Percentiles rank a stretch among this genome's conserved stretches.
These are phyloP conservation scores for Exophiala oligosperma DNA, from an alignment of 2,329 filamentous ascomycete species.

Conservation along the genomic window DNA sequence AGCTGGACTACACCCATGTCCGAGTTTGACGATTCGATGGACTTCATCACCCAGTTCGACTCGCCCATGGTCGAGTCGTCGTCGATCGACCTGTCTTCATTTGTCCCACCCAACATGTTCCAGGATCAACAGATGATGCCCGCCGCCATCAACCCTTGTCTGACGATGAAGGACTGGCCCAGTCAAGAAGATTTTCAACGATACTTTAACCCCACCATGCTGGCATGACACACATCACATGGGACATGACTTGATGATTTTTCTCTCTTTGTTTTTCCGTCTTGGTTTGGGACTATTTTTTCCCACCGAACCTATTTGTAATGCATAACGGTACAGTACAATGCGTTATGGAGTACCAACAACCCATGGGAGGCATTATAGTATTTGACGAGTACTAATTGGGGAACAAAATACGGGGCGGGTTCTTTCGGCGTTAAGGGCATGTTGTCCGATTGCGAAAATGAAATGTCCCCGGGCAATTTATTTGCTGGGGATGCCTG, in stretches of 20 bases:
- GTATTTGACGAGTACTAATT: no score
- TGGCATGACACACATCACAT: slow-evolving; percentile 6
- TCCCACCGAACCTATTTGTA: slow-evolving; percentile 1
- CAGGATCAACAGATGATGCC: slow-evolving; percentile 20
- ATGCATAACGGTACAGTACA: neutral
- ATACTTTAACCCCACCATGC: slow-evolving; percentile 26
- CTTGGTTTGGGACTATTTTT: no score
- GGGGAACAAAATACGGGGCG: no score
- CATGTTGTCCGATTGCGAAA: no score
- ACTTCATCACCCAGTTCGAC: slow-evolving; percentile 29
- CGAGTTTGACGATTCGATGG: slow-evolving; percentile 29
- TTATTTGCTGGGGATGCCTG: no score
- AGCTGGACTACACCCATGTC: slow-evolving; percentile 24
- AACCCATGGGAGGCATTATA: no score
- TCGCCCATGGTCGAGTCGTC: slow-evolving; percentile 21
- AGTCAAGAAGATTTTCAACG: slow-evolving; percentile 27
- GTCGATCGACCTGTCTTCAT: slow-evolving; percentile 17
- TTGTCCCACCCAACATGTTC: slow-evolving; percentile 17
- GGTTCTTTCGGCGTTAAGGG: no score
- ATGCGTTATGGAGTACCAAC: no score
- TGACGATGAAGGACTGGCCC: slow-evolving; percentile 30
- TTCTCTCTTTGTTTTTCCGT: no score
- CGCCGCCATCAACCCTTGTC: slow-evolving; percentile 27
- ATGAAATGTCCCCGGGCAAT: no score
- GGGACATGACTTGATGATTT: slow-evolving; percentile 2